These are phyloP conservation scores for Jackrogersella minutella DNA, from an alignment of 495 filamentous ascomycete genomes.

Conservation along the genomic window DNA sequence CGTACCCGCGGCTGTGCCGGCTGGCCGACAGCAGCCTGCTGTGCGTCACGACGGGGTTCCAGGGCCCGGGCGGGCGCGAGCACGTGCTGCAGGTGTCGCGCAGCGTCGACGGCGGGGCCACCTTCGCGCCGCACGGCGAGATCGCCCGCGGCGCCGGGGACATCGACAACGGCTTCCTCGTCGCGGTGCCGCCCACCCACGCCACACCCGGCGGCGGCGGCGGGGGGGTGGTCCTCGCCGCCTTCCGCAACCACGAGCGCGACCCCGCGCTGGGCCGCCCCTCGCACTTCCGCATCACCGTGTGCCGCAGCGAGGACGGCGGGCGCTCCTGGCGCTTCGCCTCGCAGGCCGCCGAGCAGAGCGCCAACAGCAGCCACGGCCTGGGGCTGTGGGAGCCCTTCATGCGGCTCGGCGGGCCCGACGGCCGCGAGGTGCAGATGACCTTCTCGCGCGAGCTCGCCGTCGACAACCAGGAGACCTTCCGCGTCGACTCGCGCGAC, in stretches of 20 bases:
- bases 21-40: slow-evolving; percentile 59
- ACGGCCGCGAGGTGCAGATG: slow-evolving; percentile 60
- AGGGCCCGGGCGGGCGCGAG: slow-evolving; percentile 41
- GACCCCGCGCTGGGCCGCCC: slow-evolving; percentile 42
- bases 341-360: slow-evolving; percentile 55
- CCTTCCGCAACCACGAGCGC: slow-evolving; percentile 70
- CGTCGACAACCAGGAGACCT: slow-evolving; percentile 62
- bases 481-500: slow-evolving; percentile 64
- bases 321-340: slow-evolving; percentile 63
- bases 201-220: neutral
- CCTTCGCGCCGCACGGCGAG: slow-evolving; percentile 50
- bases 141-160: slow-evolving; percentile 53
- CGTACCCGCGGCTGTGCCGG: slow-evolving; percentile 60
- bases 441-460: slow-evolving; percentile 59
- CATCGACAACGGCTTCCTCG: slow-evolving; percentile 67
- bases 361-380: slow-evolving; percentile 50
- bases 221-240: slow-evolving; percentile 62
- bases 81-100: slow-evolving; percentile 50
- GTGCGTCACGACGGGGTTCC: slow-evolving; percentile 54
- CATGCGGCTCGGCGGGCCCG: slow-evolving; percentile 55
- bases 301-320: slow-evolving; percentile 64
- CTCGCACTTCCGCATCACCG: slow-evolving; percentile 67
- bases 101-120: slow-evolving; percentile 53
- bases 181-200: slow-evolving; percentile 55
- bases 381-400: slow-evolving; percentile 71